Evolutionary conservation across 108 stramenopile genomes (phyloP), one percentile per base, ranked within the genome.

Genomic region (Pseudonitzschia delicatissima): DNA sequence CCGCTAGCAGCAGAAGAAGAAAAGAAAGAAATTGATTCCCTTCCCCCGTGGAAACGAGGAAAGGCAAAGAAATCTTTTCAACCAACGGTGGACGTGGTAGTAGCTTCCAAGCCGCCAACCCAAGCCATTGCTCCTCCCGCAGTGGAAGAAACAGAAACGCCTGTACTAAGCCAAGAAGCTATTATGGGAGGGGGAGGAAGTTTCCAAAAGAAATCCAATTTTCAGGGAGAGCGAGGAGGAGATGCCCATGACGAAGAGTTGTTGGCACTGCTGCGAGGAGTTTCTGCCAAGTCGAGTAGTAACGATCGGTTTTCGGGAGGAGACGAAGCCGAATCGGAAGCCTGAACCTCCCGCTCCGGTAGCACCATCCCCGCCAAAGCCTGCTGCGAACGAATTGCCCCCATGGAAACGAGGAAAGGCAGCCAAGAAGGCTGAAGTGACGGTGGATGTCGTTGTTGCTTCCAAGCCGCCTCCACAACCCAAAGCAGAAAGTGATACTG

Each of bases 231-330:
- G 18, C 80, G 88, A 21, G 91, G 91, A 15, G 88, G 88, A 2
- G 62, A 67, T 50, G 91, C 91, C 21, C 74, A 91, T 34, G 90
- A 91, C 55, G 87, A 82, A 32, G 90, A 87, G 45, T 57, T 92
- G 29, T 52, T 91, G 50, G 88, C 92, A 5, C 61, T 78, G 62
- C 58, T 94, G 31, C 70, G 80, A 42, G 89, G 73, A 0, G 76
- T 94, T 29, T 91, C 88, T 1, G 74, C 67, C 37, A 87, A 84
- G 31, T 69, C 67, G 0, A 47, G 76, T 17, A 37, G 71, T 50
- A 72, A 61, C 2, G 67, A 72, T 74, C 73, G 83, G 21, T 84
- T 84, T 68, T 73, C 75, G 26, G 53, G 53, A 33, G 53, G 31
- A n/a, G 53, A 55, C 28, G 76, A 74, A n/a, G 57, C n/a, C n/a